phyloP scores from a whole-genome alignment of 306 rosid species.

The Castanea crenata region DNA sequence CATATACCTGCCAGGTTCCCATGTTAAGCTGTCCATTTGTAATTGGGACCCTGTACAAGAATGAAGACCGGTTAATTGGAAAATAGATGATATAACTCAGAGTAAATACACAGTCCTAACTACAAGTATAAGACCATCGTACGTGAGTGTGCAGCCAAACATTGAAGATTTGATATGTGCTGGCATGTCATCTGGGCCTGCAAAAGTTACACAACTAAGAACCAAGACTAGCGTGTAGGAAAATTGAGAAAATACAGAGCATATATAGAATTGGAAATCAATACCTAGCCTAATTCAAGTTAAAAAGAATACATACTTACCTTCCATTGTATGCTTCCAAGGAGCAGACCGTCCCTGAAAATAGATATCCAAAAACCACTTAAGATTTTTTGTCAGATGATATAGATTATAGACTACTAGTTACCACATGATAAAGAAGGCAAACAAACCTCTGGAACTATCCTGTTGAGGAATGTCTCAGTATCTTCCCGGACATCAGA shows the following conservation, averaged over 20 bases:
- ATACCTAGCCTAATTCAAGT: background rate
- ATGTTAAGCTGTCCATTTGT: constrained; percentile 89
- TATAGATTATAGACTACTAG: background rate
- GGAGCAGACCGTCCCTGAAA: constrained; percentile 83
- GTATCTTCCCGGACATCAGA: constrained; percentile 86
- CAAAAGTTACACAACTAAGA: constrained; percentile 26
- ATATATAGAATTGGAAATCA: background rate
- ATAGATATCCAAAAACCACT: background rate
- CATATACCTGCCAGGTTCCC: constrained; percentile 96
- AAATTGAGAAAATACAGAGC: background rate
- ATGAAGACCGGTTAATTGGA: constrained; percentile 15
- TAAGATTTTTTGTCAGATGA: background rate
- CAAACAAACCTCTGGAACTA: constrained; percentile 80
- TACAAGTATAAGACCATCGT: constrained; percentile 22
- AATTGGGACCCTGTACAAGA: constrained; percentile 70
- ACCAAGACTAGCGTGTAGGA: background rate
- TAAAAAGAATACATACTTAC: constrained; percentile 30
- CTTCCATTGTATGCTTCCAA: constrained; percentile 93
- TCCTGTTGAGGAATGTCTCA: constrained; percentile 69
- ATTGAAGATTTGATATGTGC: constrained; percentile 97
- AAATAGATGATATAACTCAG: constrained; percentile 7
- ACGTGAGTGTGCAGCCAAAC: constrained; percentile 88
- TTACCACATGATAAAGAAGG: background rate
- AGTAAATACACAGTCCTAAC: constrained; percentile 15
- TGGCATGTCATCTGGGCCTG: constrained; percentile 98